These are phyloP conservation scores for Paraleonurus japonicus DNA, from an alignment of 257 asterid species.

Conservation along the genomic window DNA sequence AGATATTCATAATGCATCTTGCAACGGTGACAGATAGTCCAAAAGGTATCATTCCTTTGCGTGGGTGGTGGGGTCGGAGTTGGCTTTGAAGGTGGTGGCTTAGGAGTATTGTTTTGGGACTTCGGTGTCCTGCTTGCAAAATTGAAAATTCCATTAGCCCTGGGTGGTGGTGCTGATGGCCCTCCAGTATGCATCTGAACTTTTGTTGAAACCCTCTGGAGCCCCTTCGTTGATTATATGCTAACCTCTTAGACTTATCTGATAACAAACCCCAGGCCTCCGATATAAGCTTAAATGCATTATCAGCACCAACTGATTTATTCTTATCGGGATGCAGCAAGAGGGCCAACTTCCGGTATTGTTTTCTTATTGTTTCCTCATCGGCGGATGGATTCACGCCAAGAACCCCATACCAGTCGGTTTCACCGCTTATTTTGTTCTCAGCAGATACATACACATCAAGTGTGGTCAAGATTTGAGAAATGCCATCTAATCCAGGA, in stretches of 20 bases:
- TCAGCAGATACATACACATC: not conserved
- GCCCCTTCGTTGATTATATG: not conserved
- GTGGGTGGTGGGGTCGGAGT: slow-evolving; percentile 4
- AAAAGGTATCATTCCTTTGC: slow-evolving; percentile 22
- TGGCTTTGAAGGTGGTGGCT: slow-evolving; percentile 2
- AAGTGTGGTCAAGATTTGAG: not conserved
- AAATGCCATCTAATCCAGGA: slow-evolving; percentile 1
- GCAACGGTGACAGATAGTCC: slow-evolving; percentile 30
- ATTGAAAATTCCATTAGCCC: slow-evolving; percentile 10
- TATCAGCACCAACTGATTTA: not conserved
- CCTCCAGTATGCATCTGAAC: not conserved
- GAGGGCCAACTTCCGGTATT: not conserved
- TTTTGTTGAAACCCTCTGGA: not conserved
- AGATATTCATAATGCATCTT: slow-evolving; percentile 26
- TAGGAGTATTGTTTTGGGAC: not conserved
- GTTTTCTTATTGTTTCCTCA: not conserved
- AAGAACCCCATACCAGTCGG: not conserved
- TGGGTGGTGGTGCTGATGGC: not conserved
- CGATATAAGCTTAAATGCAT: not conserved
- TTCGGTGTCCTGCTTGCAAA: slow-evolving; percentile 7
- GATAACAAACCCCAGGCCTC: not conserved
- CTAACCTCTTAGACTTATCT: not conserved
- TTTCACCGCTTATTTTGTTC: not conserved
- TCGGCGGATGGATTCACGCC: slow-evolving; percentile 2
- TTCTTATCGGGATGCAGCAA: not conserved